Conservation (phyloP, 2,329 filamentous ascomycete species). For the Juglanconis sp. region DNA sequence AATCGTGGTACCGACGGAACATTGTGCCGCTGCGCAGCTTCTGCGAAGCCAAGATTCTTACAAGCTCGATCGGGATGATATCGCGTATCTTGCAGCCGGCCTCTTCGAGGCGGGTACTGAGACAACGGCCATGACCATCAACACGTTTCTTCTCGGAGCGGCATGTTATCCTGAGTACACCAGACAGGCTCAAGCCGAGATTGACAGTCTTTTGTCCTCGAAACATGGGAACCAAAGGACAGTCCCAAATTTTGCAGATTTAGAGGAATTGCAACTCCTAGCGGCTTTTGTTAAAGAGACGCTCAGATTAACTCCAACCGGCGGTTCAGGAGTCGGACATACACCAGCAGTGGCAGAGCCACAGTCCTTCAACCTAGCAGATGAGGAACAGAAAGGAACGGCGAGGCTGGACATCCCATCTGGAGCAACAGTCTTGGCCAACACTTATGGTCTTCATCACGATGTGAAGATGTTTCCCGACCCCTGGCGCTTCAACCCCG, state of each 20-base stretch:
- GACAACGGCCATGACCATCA: slow-evolving; percentile 17
- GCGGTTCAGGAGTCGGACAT: slow-evolving; percentile 15
- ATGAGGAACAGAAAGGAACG: too few relatives aligned
- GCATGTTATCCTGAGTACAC: slow-evolving; percentile 6
- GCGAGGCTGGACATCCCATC: not conserved
- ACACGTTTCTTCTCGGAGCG: slow-evolving; percentile 13
- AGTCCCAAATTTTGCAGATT: slow-evolving; percentile 7
- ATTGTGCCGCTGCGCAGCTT: slow-evolving; percentile 14
- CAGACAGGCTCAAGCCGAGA: slow-evolving; percentile 5
- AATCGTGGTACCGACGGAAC: not conserved
- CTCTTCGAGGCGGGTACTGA: slow-evolving; percentile 17
- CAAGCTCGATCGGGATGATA: not conserved
- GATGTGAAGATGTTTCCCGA: slow-evolving; percentile 3
- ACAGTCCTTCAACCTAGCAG: not conserved
- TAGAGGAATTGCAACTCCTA: slow-evolving; percentile 8
- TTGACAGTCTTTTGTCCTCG: not conserved
- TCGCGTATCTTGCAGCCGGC: slow-evolving; percentile 14
- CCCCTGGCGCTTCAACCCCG: slow-evolving; percentile 13
- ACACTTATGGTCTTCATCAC: slow-evolving; percentile 14
- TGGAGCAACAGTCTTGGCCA: slow-evolving; percentile 11
- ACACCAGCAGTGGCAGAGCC: not conserved
- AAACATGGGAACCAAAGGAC: not conserved
- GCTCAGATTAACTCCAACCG: slow-evolving; percentile 12
- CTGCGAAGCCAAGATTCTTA: not conserved
- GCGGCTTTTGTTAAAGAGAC: slow-evolving; percentile 12